Conservation (phyloP, 1,139 yeast genomes). For the Sugiyamaella grinbergsii region DNA sequence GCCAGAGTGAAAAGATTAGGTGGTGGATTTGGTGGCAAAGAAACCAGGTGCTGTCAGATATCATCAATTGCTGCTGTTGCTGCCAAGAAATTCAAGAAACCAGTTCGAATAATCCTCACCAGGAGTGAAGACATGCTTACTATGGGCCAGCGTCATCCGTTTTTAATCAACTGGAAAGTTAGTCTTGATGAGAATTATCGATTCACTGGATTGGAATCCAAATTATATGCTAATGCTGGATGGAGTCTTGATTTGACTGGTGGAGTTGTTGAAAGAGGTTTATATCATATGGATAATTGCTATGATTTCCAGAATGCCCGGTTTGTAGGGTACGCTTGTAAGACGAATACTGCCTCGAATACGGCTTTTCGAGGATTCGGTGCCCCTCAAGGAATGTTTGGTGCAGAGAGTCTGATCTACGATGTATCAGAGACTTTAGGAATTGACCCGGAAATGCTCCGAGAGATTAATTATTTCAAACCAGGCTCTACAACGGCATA, state of each 20-base stretch:
- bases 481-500: conserved; percentile 45
- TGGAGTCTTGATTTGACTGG: conserved; percentile 51
- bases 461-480: conserved; percentile 44
- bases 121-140: conserved; percentile 50
- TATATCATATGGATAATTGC: conserved; percentile 48
- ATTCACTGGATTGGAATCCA: conserved; percentile 45
- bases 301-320: conserved; percentile 48
- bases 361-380: conserved; percentile 54
- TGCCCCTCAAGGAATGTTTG: conserved; percentile 52
- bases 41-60: conserved; percentile 47
- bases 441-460: conserved; percentile 45
- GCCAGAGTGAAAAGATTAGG: conserved; percentile 53
- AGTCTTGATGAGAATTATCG: conserved; percentile 46
- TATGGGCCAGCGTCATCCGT: conserved; percentile 52
- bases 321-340: conserved; percentile 46
- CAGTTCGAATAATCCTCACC: conserved; percentile 47
- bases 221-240: conserved; percentile 50
- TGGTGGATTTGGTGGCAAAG: conserved; percentile 68
- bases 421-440: conserved; percentile 46
- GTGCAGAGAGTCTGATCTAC: conserved; percentile 46
- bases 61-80: conserved; percentile 58
- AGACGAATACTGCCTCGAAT: conserved; percentile 50
- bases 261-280: conserved; percentile 51
- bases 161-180: conserved; percentile 48
- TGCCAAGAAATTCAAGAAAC: conserved; percentile 50